Percentiles rank a stretch among this genome's conserved stretches.
Conservation (phyloP, 768 basidiomycete species). For the Leucocoprinus sp. region DNA sequence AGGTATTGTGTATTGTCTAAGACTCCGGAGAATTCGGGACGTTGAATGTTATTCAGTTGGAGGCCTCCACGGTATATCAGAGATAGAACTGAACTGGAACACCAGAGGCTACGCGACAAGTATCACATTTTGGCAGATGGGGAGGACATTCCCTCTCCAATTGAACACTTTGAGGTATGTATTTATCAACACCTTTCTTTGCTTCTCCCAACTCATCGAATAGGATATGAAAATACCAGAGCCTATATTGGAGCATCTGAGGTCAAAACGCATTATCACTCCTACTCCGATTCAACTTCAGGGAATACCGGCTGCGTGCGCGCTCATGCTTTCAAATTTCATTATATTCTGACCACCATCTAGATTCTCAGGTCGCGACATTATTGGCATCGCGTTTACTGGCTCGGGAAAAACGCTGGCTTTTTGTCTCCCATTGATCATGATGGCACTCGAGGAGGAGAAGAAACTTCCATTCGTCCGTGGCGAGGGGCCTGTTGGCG, state of each 20-base stretch:
- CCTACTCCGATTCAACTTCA: conserved; percentile 98
- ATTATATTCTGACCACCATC: conserved; percentile 16
- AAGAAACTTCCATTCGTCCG: conserved; percentile 79
- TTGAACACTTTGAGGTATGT: conserved; percentile 73
- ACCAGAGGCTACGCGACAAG: conserved; percentile 75
- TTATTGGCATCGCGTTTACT: conserved; percentile 99
- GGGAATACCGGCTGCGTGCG: conserved; percentile 92
- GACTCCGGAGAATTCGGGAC: conserved; percentile 1
- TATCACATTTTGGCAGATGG: conserved; percentile 95
- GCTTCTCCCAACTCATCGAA: conserved; percentile 8
- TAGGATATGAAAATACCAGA: conserved; percentile 99
- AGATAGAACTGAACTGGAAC: conserved; percentile 57
- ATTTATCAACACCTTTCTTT: not conserved
- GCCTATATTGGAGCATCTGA: conserved; percentile 74
- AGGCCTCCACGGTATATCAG: conserved; percentile 77
- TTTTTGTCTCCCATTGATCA: conserved; percentile 95
- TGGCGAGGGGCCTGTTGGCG: conserved; percentile 95
- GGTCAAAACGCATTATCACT: conserved; percentile 71
- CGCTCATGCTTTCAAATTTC: conserved; percentile 7
- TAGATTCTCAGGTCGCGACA: conserved; percentile 91
- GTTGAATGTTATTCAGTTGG: conserved; percentile 55
- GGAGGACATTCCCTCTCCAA: conserved; percentile 88
- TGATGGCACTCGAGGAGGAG: conserved; percentile 94
- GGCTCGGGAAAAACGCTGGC: conserved; percentile 99
- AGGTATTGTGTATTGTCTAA: conserved; percentile 38